Percentiles rank a stretch among this genome's conserved stretches.
Evolutionary conservation across 2,329 filamentous ascomycete species (phyloP).

Genomic region (Triangularia verruculosa): DNA sequence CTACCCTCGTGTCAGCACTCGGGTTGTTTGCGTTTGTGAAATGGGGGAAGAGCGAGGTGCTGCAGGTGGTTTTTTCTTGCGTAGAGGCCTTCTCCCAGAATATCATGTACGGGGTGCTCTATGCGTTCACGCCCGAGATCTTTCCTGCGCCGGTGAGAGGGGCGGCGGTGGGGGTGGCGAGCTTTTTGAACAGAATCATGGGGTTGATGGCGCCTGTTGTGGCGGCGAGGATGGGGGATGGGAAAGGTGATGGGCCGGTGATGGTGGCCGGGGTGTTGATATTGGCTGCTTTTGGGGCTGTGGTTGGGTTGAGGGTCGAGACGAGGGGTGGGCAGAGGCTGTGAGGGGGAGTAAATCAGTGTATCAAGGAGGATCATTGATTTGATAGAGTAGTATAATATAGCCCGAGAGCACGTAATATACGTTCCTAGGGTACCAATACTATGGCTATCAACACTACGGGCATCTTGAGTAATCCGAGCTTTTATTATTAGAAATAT

Average conservation of each 20-base stretch:
- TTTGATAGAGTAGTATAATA: no score
- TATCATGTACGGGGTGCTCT: slow-evolving; percentile 74
- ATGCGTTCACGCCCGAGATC: slow-evolving; percentile 74
- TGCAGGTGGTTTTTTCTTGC: slow-evolving; percentile 64
- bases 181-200: slow-evolving; percentile 65
- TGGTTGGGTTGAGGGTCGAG: slow-evolving; percentile 53
- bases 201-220: slow-evolving; percentile 68
- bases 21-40: slow-evolving; percentile 67
- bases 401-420: no score
- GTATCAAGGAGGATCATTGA: no score
- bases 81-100: slow-evolving; percentile 71
- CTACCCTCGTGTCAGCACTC: slow-evolving; percentile 63
- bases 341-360: slow-evolving; percentile 31
- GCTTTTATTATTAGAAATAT: no score
- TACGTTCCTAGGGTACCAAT: neutral
- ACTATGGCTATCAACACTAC: no score
- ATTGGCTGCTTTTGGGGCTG: slow-evolving; percentile 56
- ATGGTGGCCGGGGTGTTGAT: slow-evolving; percentile 57
- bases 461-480: no score
- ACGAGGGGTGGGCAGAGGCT: slow-evolving; percentile 58
- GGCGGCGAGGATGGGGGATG: slow-evolving; percentile 56
- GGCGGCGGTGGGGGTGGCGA: slow-evolving; percentile 69
- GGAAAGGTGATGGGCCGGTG: slow-evolving; percentile 47
- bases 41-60: slow-evolving; percentile 48
- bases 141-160: slow-evolving; percentile 71